phyloP scores from a whole-genome alignment of 805 yeast species.

The Metschnikowia santaceciliae region DNA sequence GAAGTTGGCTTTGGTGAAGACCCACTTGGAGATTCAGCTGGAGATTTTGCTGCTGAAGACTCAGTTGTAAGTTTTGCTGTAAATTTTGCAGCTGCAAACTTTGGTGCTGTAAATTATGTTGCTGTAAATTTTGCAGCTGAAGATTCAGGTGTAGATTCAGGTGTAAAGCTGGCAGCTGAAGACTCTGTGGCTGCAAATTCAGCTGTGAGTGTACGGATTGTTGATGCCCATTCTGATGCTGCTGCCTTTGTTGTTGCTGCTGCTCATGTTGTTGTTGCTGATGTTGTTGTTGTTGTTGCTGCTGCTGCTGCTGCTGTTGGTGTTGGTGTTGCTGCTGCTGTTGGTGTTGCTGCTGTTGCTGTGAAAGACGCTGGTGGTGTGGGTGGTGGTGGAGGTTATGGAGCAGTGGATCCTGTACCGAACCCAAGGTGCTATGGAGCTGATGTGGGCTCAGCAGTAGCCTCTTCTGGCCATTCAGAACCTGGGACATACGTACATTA shows the following conservation, averaged over 20 bases:
- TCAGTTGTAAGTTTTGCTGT: conserved; percentile 6
- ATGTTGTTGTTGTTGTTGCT: not conserved
- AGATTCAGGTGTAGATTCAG: conserved; percentile 7
- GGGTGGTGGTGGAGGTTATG: conserved; percentile 4
- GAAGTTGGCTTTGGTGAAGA: conserved; percentile 9
- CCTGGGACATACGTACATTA: not conserved
- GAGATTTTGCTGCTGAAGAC: conserved; percentile 5
- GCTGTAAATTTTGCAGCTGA: conserved; percentile 8
- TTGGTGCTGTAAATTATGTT: conserved; percentile 8
- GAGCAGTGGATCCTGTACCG: conserved; percentile 9
- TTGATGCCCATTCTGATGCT: not conserved
- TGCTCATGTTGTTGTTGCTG: conserved; percentile 5
- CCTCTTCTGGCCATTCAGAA: not conserved
- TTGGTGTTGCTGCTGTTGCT: conserved; percentile 5
- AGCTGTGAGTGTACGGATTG: not conserved
- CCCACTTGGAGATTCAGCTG: not conserved
- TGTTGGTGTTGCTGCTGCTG: not conserved
- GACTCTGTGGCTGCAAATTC: conserved; percentile 6
- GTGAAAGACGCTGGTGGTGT: conserved; percentile 6
- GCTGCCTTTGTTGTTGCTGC: not conserved
- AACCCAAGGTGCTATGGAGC: not conserved
- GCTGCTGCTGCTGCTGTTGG: conserved; percentile 4
- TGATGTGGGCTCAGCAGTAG: conserved; percentile 1
- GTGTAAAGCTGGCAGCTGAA: conserved; percentile 2
- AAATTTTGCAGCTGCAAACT: conserved; percentile 3